phyloP scores from a whole-genome alignment of 2,329 filamentous ascomycete genomes.

The Diaporthe batatas region DNA sequence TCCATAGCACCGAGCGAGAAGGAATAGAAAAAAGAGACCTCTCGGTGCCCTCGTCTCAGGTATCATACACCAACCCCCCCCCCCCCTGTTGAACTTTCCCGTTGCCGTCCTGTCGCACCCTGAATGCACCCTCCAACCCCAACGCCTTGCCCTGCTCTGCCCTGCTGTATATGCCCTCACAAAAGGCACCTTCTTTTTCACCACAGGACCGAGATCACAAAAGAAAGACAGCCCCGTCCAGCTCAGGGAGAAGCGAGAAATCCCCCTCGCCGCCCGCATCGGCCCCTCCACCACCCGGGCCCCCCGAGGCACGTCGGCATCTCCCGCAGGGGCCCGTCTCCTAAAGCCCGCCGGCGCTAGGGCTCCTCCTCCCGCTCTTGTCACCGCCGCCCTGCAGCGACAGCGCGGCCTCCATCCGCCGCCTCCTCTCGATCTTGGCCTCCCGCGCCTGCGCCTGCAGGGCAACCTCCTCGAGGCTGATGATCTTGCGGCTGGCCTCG shows the following conservation, averaged over 20 bases:
- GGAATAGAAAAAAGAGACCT: neutral
- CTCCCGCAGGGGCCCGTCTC: neutral
- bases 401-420: constrained; percentile 38
- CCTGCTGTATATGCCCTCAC: neutral
- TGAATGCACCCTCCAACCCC: neutral
- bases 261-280: neutral
- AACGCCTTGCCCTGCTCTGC: constrained; percentile 15
- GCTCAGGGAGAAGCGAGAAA: constrained; percentile 12
- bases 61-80: constrained; percentile 31
- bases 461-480: constrained; percentile 78
- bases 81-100: constrained; percentile 1
- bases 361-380: constrained; percentile 16
- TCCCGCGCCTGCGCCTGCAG: constrained; percentile 47
- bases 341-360: constrained; percentile 25
- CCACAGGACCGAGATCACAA: constrained; percentile 6
- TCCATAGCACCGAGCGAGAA: constrained; percentile 11
- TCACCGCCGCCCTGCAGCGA: constrained; percentile 13
- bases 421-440: constrained; percentile 44
- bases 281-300: neutral
- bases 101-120: neutral
- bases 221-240: constrained; percentile 23
- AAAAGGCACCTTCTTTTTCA: neutral
- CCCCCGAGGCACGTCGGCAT: neutral
- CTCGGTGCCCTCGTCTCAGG: constrained; percentile 24
- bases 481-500: constrained; percentile 83